phyloP scores from a whole-genome alignment of 768 basidiomycete species.

The Gymnopilus junonius region DNA sequence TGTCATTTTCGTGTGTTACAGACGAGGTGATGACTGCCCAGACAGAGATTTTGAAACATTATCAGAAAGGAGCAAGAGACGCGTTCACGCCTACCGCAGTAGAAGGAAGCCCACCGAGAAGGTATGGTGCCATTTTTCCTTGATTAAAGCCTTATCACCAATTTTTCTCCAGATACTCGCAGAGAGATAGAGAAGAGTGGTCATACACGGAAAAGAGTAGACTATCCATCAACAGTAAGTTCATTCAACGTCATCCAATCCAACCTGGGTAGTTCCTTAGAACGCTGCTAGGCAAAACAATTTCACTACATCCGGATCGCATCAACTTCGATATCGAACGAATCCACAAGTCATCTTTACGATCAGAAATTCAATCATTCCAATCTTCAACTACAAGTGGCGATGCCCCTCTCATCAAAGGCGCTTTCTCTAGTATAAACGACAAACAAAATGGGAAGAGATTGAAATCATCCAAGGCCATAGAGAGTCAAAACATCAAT shows the following conservation, averaged over 20 bases:
- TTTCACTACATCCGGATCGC: constrained; percentile 13
- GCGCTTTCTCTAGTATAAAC: constrained; percentile 9
- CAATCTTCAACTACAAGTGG: not conserved
- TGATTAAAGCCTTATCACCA: constrained; percentile 1
- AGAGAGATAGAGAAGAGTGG: constrained; percentile 63
- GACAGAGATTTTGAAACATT: constrained; percentile 49
- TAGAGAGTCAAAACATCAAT: not conserved
- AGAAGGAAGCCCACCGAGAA: constrained; percentile 65
- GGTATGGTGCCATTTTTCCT: constrained; percentile 43
- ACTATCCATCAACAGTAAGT: constrained; percentile 56
- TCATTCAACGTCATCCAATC: constrained; percentile 13
- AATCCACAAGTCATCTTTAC: constrained; percentile 12
- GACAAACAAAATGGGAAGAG: constrained; percentile 10
- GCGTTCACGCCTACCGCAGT: constrained; percentile 61
- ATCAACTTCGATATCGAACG: constrained; percentile 18
- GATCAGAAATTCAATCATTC: constrained; percentile 10
- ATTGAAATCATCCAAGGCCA: not conserved
- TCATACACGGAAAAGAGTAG: constrained; percentile 61
- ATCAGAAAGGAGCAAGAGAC: constrained; percentile 43
- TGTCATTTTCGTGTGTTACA: constrained; percentile 71
- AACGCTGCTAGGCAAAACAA: not conserved
- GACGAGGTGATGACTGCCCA: constrained; percentile 57
- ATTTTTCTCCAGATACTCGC: constrained; percentile 48
- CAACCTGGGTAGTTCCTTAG: not conserved
- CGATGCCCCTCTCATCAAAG: constrained; percentile 17